A percentile compares a stretch with the other conserved stretches of the same genome.
These are phyloP conservation scores for Phoma sp. DNA, from an alignment of 2,329 filamentous ascomycete genomes.

Conservation along the genomic window DNA sequence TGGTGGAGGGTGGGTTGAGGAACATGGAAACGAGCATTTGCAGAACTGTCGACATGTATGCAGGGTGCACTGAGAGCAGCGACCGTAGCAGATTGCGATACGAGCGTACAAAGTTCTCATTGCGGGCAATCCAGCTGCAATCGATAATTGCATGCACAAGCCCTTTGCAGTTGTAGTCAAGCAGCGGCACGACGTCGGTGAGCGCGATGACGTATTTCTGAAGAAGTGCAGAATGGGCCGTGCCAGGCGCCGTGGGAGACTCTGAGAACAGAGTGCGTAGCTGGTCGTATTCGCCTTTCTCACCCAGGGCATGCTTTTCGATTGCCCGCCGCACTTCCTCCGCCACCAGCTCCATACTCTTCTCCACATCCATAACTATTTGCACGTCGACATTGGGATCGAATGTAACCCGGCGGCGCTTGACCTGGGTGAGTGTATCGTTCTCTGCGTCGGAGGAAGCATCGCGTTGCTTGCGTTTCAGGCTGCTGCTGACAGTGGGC, in stretches of 20 bases:
- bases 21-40: slow-evolving; percentile 84
- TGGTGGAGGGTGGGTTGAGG: slow-evolving; percentile 63
- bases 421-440: slow-evolving; percentile 46
- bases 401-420: slow-evolving; percentile 58
- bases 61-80: slow-evolving; percentile 82
- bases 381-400: slow-evolving; percentile 57
- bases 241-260: slow-evolving; percentile 56
- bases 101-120: slow-evolving; percentile 64
- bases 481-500: slow-evolving; percentile 39
- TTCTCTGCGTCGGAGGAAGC: slow-evolving; percentile 42
- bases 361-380: slow-evolving; percentile 57
- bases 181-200: slow-evolving; percentile 61
- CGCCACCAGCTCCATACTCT: slow-evolving; percentile 64
- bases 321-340: slow-evolving; percentile 68
- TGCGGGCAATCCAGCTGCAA: slow-evolving; percentile 68
- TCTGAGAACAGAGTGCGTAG: slow-evolving; percentile 61
- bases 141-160: slow-evolving; percentile 65
- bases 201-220: slow-evolving; percentile 67
- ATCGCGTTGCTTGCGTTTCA: slow-evolving; percentile 48
- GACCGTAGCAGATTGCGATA: slow-evolving; percentile 65
- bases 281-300: slow-evolving; percentile 64
- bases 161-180: slow-evolving; percentile 64
- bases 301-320: slow-evolving; percentile 60
- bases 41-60: slow-evolving; percentile 76
- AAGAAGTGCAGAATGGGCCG: slow-evolving; percentile 60